phyloP scores from a whole-genome alignment of 1,284 basidiomycete genomes.

The Leccinum proliferum region DNA sequence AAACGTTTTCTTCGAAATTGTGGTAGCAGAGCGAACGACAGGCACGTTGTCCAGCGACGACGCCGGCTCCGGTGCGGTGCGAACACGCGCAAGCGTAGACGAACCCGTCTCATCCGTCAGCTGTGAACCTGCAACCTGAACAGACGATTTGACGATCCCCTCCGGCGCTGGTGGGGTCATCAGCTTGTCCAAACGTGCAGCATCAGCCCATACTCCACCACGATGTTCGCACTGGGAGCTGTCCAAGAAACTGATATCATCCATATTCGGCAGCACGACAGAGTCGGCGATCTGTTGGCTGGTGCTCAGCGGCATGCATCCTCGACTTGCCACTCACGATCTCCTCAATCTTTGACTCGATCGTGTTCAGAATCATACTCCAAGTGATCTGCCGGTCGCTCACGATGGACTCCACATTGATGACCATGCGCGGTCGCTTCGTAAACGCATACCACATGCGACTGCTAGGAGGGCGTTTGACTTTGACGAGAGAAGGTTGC shows the following conservation, averaged over 20 bases:
- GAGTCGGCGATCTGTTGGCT: slow-evolving; percentile 23
- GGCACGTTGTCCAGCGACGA: slow-evolving; percentile 14
- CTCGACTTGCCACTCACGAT: slow-evolving; percentile 56
- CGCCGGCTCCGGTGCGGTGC: slow-evolving; percentile 28
- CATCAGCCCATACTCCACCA: slow-evolving; percentile 89
- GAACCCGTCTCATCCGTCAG: slow-evolving; percentile 15
- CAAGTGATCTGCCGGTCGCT: slow-evolving; percentile 91
- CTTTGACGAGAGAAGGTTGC: slow-evolving; percentile 42
- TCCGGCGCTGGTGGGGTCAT: slow-evolving; percentile 11
- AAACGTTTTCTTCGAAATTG: slow-evolving; percentile 11
- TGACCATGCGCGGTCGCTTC: slow-evolving; percentile 82
- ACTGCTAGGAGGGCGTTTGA: slow-evolving; percentile 86
- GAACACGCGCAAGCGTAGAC: slow-evolving; percentile 24
- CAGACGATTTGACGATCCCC: background rate
- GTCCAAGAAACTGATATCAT: slow-evolving; percentile 95
- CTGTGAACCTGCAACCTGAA: background rate
- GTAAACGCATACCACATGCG: slow-evolving; percentile 99
- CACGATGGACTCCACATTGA: slow-evolving; percentile 90
- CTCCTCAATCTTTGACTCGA: slow-evolving; percentile 86
- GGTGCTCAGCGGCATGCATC: slow-evolving; percentile 1
- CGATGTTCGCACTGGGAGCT: slow-evolving; percentile 61
- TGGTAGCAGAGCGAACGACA: slow-evolving; percentile 12
- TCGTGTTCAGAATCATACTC: slow-evolving; percentile 86
- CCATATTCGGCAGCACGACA: slow-evolving; percentile 95
- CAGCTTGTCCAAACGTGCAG: slow-evolving; percentile 46